phyloP scores from a whole-genome alignment of 768 basidiomycete species.

The Agaricus blazei region DNA sequence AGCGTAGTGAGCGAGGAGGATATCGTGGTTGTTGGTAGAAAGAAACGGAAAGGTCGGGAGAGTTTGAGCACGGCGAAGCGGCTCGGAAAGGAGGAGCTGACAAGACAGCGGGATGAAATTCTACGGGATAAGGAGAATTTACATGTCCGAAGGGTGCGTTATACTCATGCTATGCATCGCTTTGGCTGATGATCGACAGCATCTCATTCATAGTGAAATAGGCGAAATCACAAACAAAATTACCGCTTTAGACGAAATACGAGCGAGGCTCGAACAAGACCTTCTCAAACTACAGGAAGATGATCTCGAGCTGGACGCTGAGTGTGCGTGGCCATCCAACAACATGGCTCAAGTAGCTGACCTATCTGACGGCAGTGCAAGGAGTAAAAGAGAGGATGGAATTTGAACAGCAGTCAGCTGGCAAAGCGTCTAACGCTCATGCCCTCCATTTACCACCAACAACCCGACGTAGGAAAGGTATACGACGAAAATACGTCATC shows the following conservation, averaged over 20 bases:
- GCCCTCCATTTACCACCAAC: conserved; percentile 47
- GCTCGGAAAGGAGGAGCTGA: conserved; percentile 80
- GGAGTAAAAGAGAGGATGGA: conserved; percentile 83
- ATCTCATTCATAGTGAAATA: conserved; percentile 82
- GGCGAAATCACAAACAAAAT: conserved; percentile 89
- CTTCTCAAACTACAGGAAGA: conserved; percentile 89
- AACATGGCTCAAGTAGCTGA: background rate
- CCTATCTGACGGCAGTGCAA: conserved; percentile 53
- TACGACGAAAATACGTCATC: conserved; percentile 2
- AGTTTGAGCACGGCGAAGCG: conserved; percentile 65
- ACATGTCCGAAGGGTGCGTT: conserved; percentile 77
- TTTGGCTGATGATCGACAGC: conserved; percentile 38
- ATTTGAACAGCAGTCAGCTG: conserved; percentile 42
- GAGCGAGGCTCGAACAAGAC: conserved; percentile 75
- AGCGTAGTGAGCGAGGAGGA: conserved; percentile 75
- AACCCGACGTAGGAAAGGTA: conserved; percentile 69
- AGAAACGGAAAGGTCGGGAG: conserved; percentile 53
- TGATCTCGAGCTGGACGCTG: conserved; percentile 94
- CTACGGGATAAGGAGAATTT: conserved; percentile 89
- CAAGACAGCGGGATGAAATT: conserved; percentile 82
- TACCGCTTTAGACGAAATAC: conserved; percentile 72
- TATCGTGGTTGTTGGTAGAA: conserved; percentile 52
- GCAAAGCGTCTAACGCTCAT: conserved; percentile 10
- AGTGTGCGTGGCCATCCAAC: conserved; percentile 51
- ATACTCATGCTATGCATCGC: background rate